phyloP scores from a whole-genome alignment of 768 basidiomycete genomes.

The Gymnopilus junonius region DNA sequence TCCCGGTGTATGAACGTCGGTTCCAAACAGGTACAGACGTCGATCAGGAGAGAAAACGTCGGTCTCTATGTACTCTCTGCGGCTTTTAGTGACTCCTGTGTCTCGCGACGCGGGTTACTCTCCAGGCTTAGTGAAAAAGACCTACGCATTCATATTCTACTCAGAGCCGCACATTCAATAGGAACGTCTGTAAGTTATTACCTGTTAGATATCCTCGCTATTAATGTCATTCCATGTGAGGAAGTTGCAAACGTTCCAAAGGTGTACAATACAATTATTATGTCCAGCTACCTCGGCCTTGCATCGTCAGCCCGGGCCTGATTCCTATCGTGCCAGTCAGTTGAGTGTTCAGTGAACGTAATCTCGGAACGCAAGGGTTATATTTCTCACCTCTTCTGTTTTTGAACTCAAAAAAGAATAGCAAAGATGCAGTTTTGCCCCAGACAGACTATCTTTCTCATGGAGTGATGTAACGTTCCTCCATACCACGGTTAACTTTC shows the following conservation, averaged over 20 bases:
- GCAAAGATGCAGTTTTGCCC: neutral
- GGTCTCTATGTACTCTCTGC: neutral
- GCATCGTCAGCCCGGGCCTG: neutral
- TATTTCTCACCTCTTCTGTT: neutral
- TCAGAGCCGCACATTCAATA: neutral
- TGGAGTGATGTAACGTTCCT: conserved; percentile 5
- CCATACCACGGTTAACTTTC: conserved; percentile 3
- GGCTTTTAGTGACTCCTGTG: neutral
- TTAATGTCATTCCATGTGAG: neutral
- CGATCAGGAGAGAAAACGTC: neutral
- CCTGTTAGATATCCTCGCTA: neutral
- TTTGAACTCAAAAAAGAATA: neutral
- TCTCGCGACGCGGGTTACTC: neutral
- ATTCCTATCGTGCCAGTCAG: neutral
- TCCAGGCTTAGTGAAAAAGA: neutral
- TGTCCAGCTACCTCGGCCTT: neutral
- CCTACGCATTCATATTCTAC: neutral
- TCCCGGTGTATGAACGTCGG: neutral
- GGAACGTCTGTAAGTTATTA: neutral
- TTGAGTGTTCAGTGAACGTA: neutral
- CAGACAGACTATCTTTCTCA: conserved; percentile 1
- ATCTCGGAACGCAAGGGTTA: neutral
- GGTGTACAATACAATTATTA: neutral
- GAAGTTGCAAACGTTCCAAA: neutral
- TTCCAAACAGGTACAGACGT: neutral